Conservation (phyloP, 345 rosid genomes). For the Lagerstroemia speciosa region DNA sequence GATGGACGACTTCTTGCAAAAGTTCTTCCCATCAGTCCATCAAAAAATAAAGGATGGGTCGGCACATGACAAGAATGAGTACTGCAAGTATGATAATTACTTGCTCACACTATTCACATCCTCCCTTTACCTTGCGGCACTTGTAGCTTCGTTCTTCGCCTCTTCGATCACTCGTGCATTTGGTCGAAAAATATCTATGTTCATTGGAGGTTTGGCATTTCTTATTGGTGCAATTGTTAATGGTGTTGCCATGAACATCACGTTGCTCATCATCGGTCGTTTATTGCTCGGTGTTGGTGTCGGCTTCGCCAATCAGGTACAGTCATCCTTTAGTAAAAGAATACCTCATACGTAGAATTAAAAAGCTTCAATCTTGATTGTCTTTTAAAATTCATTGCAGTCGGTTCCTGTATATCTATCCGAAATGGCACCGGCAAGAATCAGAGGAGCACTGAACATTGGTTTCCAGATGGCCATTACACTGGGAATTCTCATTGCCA, state of each 20-base stretch:
- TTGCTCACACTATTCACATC: neutral
- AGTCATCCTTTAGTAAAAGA: neutral
- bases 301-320: conserved; percentile 80
- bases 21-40: neutral
- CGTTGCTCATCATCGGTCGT: conserved; percentile 56
- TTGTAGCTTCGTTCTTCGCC: neutral
- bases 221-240: conserved; percentile 52
- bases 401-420: conserved; percentile 66
- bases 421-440: conserved; percentile 64
- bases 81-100: conserved; percentile 1
- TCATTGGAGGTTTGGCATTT: conserved; percentile 47
- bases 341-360: conserved; percentile 42
- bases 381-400: conserved; percentile 44
- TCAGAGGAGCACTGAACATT: conserved; percentile 65
- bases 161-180: neutral
- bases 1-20: neutral
- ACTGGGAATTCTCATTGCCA: conserved; percentile 52
- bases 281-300: conserved; percentile 23
- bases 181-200: neutral
- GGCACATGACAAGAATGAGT: neutral
- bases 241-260: conserved; percentile 42
- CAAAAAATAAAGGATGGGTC: neutral
- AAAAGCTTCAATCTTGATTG: conserved; percentile 31
- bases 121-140: neutral
- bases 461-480: conserved; percentile 67